Percentiles rank a stretch among this genome's conserved stretches.
These are phyloP conservation scores for Dictyostelium firmibasis DNA, from an alignment of 78 protist genomes.

Conservation along the genomic window DNA sequence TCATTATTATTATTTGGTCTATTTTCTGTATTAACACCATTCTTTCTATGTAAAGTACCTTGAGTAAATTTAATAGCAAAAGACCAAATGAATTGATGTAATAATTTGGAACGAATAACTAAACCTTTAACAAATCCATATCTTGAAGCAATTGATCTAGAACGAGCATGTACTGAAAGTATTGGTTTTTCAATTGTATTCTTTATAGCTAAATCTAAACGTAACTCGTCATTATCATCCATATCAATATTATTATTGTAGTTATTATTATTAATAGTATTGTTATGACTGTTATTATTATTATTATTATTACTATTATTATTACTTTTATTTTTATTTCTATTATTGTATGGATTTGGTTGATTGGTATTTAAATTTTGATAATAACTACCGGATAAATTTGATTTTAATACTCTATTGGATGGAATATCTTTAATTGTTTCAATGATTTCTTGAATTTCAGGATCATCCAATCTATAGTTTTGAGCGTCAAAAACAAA, in stretches of 20 bases:
- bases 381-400: not conserved
- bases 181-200: not conserved
- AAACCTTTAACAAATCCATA: slow-evolving; percentile 1
- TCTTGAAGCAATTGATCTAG: not conserved
- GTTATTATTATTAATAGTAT: too few relatives aligned
- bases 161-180: not conserved
- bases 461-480: not conserved
- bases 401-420: not conserved
- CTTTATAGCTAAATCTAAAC: not conserved
- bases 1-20: not conserved
- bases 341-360: too few relatives aligned
- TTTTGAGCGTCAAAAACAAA: not conserved
- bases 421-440: not conserved
- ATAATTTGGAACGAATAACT: not conserved
- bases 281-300: too few relatives aligned
- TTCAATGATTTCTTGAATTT: not conserved
- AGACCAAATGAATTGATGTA: not conserved
- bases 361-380: too few relatives aligned
- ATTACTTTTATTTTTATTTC: too few relatives aligned
- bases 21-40: not conserved
- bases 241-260: too few relatives aligned
- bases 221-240: not conserved
- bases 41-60: not conserved
- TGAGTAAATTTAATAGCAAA: not conserved
- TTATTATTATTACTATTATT: too few relatives aligned